Conservation (phyloP, 768 basidiomycete genomes). For the Pilatotrama ljubarskyi region DNA sequence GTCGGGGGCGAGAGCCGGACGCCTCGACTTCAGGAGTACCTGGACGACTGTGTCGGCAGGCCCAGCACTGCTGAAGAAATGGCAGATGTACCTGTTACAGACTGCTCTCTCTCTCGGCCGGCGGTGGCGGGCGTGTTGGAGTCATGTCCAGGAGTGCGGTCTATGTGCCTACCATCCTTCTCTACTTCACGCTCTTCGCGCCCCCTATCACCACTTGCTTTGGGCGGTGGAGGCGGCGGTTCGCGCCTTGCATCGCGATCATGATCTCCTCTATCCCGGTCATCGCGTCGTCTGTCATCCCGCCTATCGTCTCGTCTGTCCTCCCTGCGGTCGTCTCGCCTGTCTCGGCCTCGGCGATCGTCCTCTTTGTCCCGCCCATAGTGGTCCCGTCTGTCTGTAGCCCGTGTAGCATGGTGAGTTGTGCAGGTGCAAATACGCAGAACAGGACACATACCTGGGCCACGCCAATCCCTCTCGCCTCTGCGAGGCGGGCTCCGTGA, state of each 20-base stretch:
- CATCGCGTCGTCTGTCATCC: slow-evolving; percentile 39
- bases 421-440: too few species aligned
- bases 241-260: slow-evolving; percentile 48
- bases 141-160: slow-evolving; percentile 32
- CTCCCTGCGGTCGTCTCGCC: slow-evolving; percentile 44
- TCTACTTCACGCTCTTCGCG: slow-evolving; percentile 39
- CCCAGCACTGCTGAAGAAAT: slow-evolving; percentile 25
- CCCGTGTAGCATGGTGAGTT: too few species aligned
- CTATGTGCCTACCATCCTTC: slow-evolving; percentile 39
- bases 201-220: slow-evolving; percentile 47
- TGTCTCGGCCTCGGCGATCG: slow-evolving; percentile 40
- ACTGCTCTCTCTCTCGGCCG: not conserved
- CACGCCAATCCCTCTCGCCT: slow-evolving; percentile 25
- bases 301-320: slow-evolving; percentile 22
- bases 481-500: slow-evolving; percentile 29
- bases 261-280: slow-evolving; percentile 41
- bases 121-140: not conserved
- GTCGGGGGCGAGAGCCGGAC: slow-evolving; percentile 28
- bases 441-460: slow-evolving; percentile 16
- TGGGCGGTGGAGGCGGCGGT: slow-evolving; percentile 21
- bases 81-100: slow-evolving; percentile 11
- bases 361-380: slow-evolving; percentile 27
- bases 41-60: slow-evolving; percentile 40
- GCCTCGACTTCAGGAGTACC: slow-evolving; percentile 30
- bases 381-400: slow-evolving; percentile 27